A percentile compares a stretch with the other conserved stretches of the same genome.
These are phyloP conservation scores for Epicoccum sorghinum DNA, from an alignment of 2,329 filamentous ascomycete species.

Conservation along the genomic window DNA sequence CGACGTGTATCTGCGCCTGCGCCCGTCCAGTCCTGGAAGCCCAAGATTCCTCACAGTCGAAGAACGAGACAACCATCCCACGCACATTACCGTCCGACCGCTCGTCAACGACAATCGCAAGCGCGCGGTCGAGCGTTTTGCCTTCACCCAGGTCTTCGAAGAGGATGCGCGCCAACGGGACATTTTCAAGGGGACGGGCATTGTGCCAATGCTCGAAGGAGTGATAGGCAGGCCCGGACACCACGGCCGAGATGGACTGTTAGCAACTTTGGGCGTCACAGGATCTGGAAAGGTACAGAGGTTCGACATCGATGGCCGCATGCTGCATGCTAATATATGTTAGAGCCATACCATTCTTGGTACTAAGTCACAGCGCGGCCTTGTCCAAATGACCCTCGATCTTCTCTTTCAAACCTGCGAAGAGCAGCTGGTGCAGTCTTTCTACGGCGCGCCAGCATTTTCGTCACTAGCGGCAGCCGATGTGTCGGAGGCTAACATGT, in stretches of 20 bases:
- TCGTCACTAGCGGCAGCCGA: conserved; percentile 79
- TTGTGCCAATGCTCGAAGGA: conserved; percentile 77
- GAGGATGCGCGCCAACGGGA: conserved; percentile 85
- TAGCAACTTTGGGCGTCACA: conserved; percentile 92
- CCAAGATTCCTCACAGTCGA: conserved; percentile 80
- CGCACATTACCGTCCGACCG: conserved; percentile 60
- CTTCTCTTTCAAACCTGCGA: conserved; percentile 84
- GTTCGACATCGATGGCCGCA: background rate
- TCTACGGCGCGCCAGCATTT: conserved; percentile 65
- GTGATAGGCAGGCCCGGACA: conserved; percentile 75
- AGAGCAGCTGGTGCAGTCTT: conserved; percentile 69
- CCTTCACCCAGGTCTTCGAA: conserved; percentile 91
- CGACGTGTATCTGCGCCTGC: conserved; percentile 87
- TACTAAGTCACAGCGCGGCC: conserved; percentile 80
- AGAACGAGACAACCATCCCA: conserved; percentile 48
- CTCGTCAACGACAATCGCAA: conserved; percentile 83
- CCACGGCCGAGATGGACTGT: conserved; percentile 83
- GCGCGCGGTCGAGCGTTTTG: conserved; percentile 89
- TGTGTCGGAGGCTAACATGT: conserved; percentile 78
- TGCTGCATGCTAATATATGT: conserved; percentile 13
- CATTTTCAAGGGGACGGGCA: conserved; percentile 79
- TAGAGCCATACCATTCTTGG: conserved; percentile 96
- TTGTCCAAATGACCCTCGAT: conserved; percentile 91
- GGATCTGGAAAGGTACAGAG: conserved; percentile 86
- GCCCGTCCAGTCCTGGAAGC: conserved; percentile 49